These are phyloP conservation scores for Phytophthora melonis DNA, from an alignment of 352 stramenopile species.

Conservation along the genomic window DNA sequence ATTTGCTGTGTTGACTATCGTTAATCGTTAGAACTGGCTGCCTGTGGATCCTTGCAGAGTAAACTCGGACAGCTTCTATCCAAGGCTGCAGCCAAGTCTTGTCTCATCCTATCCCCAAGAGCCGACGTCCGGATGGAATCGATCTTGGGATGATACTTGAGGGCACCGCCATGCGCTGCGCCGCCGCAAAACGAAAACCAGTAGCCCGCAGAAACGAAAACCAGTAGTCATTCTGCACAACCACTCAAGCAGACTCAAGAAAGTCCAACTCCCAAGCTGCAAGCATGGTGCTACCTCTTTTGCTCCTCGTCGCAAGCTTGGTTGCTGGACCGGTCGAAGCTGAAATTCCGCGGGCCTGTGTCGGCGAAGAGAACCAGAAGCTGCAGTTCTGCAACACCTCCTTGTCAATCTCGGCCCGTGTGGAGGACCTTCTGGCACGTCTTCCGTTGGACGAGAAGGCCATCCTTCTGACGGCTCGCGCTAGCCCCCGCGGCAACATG, in stretches of 20 bases:
- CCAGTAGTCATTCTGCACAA: background rate
- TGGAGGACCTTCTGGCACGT: conserved; percentile 78
- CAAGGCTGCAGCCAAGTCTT: too few species aligned
- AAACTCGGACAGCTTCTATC: too few species aligned
- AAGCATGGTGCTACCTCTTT: background rate
- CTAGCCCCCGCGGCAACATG: conserved; percentile 76
- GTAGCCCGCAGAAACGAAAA: background rate
- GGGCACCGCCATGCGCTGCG: background rate
- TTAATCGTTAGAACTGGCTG: too few species aligned
- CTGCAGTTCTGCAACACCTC: conserved; percentile 80
- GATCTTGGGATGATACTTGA: background rate
- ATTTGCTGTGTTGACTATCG: too few species aligned
- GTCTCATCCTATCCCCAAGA: too few species aligned
- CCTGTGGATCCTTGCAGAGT: too few species aligned
- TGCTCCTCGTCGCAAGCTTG: conserved; percentile 1
- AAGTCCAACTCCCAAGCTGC: background rate
- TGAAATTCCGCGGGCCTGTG: conserved; percentile 59
- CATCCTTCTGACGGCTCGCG: conserved; percentile 73
- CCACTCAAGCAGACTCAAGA: background rate
- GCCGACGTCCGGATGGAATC: background rate
- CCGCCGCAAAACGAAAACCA: background rate
- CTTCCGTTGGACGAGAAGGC: conserved; percentile 80
- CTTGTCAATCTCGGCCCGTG: conserved; percentile 57
- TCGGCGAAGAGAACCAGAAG: conserved; percentile 21
- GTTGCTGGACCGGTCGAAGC: background rate